phyloP scores from a whole-genome alignment of 2,329 filamentous ascomycete species.

The Fusarium poae region DNA sequence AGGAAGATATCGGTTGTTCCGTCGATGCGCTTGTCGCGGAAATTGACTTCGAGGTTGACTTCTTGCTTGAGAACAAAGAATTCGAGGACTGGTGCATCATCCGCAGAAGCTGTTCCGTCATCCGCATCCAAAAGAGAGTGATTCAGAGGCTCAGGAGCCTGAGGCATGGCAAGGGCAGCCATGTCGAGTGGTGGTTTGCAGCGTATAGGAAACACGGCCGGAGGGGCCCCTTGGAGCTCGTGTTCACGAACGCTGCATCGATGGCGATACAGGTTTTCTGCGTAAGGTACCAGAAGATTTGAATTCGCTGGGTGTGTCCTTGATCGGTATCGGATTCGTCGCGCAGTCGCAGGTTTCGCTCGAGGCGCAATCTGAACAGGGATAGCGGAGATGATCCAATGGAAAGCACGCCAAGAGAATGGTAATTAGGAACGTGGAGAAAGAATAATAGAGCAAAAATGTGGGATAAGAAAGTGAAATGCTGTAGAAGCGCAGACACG shows the following conservation, averaged over 20 bases:
- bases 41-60: slow-evolving; percentile 90
- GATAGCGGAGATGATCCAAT: slow-evolving; percentile 21
- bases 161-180: slow-evolving; percentile 40
- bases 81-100: slow-evolving; percentile 56
- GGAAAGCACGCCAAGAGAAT: slow-evolving; percentile 2
- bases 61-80: slow-evolving; percentile 82
- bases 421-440: slow-evolving; percentile 4
- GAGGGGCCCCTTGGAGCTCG: slow-evolving; percentile 46
- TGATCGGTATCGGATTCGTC: slow-evolving; percentile 21
- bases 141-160: slow-evolving; percentile 34
- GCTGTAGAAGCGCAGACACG: slow-evolving; percentile 29
- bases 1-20: slow-evolving; percentile 88
- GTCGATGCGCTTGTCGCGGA: slow-evolving; percentile 78
- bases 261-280: slow-evolving; percentile 18
- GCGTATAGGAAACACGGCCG: slow-evolving; percentile 42
- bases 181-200: slow-evolving; percentile 37
- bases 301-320: slow-evolving; percentile 4
- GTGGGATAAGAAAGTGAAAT: slow-evolving; percentile 12
- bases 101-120: slow-evolving; percentile 52
- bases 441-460: background rate
- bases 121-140: slow-evolving; percentile 52
- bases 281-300: slow-evolving; percentile 1
- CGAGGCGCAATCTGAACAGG: slow-evolving; percentile 37
- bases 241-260: slow-evolving; percentile 44
- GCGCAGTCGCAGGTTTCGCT: slow-evolving; percentile 28